Base-by-base conservation (phyloP, 106 monocot genomes). In the Agapanthus africanus region DNA sequence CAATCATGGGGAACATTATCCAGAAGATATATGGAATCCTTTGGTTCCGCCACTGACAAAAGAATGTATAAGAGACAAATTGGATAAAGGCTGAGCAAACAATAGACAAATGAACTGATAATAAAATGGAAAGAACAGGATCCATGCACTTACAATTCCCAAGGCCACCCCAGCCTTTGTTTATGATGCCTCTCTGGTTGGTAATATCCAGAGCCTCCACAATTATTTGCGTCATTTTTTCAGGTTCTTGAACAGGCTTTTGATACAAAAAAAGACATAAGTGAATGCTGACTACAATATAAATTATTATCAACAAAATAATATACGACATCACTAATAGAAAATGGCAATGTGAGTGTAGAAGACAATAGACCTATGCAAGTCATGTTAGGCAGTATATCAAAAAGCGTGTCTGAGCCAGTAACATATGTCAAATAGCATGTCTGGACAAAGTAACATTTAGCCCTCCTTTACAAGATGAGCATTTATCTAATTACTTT, bases 1-100 rank as follows among this genome's bases (percentile, higher is more conserved):
- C 97, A 99, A 56, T 99, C 97, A 78, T 99, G 97, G 36, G 92
- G 97, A 74, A 86, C 80, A 69, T 92, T 99, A 51, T 99, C 97
- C 74, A 99, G 69, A 44, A 82, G 70, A 82, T 89, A 92, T 6
- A 99, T 77, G 64, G 79, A 90, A n/a, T 68, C 60, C 44, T 44
- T 68, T 33, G 68, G 59, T 27, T 67, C 66, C 31, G 56, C 67
- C 75, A 75, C 68, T 75, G 57, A 59, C 15, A 71, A 27, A 40
- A 39, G 25, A 27, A 65, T 38, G 21, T 65, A 65, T 65, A 10
- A n/a, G 0, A 37, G 21, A 65, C 39, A 65, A 30, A 35, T 31
- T 34, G 51, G 21, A 40, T n/a, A 67, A 57, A 37, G 22, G 28
- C 30, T 56, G 51, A 23, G 51, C 1, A 51, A 21, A 33, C n/a